Base-by-base conservation (phyloP, 2,329 filamentous ascomycete species). In the Cyphellophora europaea region DNA sequence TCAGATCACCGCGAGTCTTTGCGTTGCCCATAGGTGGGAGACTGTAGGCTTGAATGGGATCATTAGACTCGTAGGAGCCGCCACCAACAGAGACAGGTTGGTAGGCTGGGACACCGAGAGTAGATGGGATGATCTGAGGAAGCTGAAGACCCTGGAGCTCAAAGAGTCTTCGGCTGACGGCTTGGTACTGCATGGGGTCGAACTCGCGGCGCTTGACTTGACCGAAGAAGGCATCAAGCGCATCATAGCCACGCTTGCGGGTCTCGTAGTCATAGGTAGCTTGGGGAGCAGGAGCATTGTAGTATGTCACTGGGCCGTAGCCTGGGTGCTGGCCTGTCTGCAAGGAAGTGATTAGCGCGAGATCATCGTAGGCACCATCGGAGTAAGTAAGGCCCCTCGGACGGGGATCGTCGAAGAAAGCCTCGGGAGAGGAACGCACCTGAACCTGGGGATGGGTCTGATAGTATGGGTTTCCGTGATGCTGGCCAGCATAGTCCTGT, bases 201-300 rank as follows among this genome's bases (percentile, higher is more conserved):
- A 96, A 82, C 50, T 87, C 79, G 53, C 87, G 82, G 51, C 88
- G 84, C 71, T 95, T 96, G 49, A 87, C 79, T 55, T 84, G 86
- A 48, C 83, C 85, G 48, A 96, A 93, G 65, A 96, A 94, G 56
- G 94, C 86, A 54, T 93, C 89, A 40, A 95, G 67, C 39, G 84
- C 82, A 53, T 95, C 87, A 49, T 81, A 84, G n/a, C 77, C 77
- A 43, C 87, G 84, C 65, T 89, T 91, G 53, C 83, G 77, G 48
- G 77, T 72, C 53, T 89, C 84, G 52, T 81, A 76, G 30, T 76
- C 70, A 53, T 81, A 79, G 44, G 72, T 71, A 42, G 82, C 67
- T 53, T 82, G 80, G 49, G 79, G 77, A 57, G 75, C 67, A 67
- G 72, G 53, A 57, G 63, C 77, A 56, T 74, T 72, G 57, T 80